Evolutionary conservation across 345 rosid genomes (phyloP), one percentile per base, ranked within the genome.

Genomic region (Nasturtium officinale): DNA sequence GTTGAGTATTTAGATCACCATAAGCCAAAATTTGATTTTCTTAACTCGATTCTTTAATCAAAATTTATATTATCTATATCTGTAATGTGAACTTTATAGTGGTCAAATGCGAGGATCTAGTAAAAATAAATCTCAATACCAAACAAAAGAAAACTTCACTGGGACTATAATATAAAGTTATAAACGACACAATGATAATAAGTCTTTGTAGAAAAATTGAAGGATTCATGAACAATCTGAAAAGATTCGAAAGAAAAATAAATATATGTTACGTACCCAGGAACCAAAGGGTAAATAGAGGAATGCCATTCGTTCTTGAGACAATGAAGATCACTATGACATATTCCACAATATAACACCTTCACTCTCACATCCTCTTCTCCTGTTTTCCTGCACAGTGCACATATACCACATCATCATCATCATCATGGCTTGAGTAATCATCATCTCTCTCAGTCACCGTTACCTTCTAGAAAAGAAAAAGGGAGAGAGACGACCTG

Each of bases 341-440:
- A 90, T 28, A 90, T 83, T 67, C 96, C 96, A 75, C 96, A 90
- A 37, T 78, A 84, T 40, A 85, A 7, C 47, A 88, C 86, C 57
- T 84, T 88, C 32, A 90, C 72, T 64, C 65, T 77, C 77, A 90
- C 88, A 48, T 90, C 96, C 4, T 77, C 74, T 1, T 84, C 87
- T 25, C 90, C 91, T 0, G 87, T 85, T 52, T 71, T 79, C 69
- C 93, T 90, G 82, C 52, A 13, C 25, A 35, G 16, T 30, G 38
- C 15, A 64, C 62, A 23, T 11, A 43, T n/a, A 50, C 50, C 56
- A 47, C 59, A 48, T 47, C 63, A 42, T 58, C 43, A 47, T 64
- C 23, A 26, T 10, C 47, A 67, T 21, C 47, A 67, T 30, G 38
- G 35, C 23, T 51, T 47, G 47, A 67, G 42, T n/a, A 25, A 40